A percentile compares a stretch with the other conserved stretches of the same genome.
phyloP scores from a whole-genome alignment of 106 monocot genomes.

The Dendrobium chrysotoxum region DNA sequence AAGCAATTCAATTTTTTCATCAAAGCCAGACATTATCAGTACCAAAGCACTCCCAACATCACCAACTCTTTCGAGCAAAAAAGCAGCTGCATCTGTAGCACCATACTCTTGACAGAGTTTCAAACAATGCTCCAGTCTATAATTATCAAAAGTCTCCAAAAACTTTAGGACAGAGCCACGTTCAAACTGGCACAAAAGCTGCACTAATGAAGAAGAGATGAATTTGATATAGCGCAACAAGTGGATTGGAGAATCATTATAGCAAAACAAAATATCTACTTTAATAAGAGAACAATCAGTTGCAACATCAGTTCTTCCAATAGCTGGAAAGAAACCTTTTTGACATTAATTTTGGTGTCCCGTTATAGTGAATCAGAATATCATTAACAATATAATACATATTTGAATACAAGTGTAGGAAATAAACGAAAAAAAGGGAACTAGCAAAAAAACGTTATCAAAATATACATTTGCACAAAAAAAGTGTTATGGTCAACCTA shows the following conservation, averaged over 20 bases:
- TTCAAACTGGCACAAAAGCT: constrained; percentile 94
- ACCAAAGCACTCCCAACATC: constrained; percentile 76
- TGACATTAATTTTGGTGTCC: background rate
- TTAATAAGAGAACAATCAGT: background rate
- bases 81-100: constrained; percentile 90
- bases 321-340: background rate
- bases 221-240: constrained; percentile 1
- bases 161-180: constrained; percentile 77
- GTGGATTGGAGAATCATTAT: background rate
- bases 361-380: background rate
- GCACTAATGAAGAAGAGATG: constrained; percentile 17
- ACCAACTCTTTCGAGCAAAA: constrained; percentile 91
- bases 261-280: background rate
- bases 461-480: background rate
- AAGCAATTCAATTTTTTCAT: constrained; percentile 61
- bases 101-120: constrained; percentile 75
- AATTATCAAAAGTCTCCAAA: constrained; percentile 86
- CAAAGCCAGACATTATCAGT: constrained; percentile 49
- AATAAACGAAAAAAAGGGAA: background rate
- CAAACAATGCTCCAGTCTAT: constrained; percentile 81
- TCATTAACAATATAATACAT: background rate
- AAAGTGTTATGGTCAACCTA: background rate
- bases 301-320: background rate
- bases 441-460: background rate
- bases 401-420: background rate